Percentiles rank a stretch among this genome's conserved stretches.
These are phyloP conservation scores for Aureobasidium sp. DNA, from an alignment of 2,329 filamentous ascomycete genomes.

Conservation along the genomic window DNA sequence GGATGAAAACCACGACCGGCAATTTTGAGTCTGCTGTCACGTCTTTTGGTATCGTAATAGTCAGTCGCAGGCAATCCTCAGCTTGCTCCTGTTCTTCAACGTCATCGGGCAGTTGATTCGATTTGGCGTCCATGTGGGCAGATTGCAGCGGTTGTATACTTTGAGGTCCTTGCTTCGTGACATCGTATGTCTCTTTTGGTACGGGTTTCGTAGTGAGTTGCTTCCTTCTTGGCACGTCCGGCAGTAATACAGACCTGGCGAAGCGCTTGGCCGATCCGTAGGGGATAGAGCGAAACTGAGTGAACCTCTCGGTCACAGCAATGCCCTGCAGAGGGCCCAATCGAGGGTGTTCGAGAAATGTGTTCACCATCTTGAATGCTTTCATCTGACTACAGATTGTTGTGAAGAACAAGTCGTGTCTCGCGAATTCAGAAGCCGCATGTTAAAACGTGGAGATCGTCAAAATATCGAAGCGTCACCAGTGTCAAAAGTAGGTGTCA, in stretches of 20 bases:
- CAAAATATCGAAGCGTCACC: neutral
- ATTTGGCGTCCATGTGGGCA: constrained; percentile 13
- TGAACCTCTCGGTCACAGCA: neutral
- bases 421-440: neutral
- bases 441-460: neutral
- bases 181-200: constrained; percentile 4
- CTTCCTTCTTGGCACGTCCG: neutral
- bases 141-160: constrained; percentile 13
- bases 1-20: constrained; percentile 15
- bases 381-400: neutral
- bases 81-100: constrained; percentile 7
- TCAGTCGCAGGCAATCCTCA: constrained; percentile 15
- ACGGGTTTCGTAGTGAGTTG: neutral
- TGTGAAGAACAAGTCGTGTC: neutral
- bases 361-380: neutral
- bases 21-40: neutral
- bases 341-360: neutral
- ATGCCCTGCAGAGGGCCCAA: constrained; percentile 10
- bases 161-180: constrained; percentile 1
- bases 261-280: constrained; percentile 15
- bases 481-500: neutral
- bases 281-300: constrained; percentile 14
- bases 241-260: constrained; percentile 4
- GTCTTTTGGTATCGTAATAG: constrained; percentile 9
- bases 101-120: constrained; percentile 13